These are phyloP conservation scores for Zygotorulaspora sp. DNA, from an alignment of 805 yeast genomes.

Conservation along the genomic window DNA sequence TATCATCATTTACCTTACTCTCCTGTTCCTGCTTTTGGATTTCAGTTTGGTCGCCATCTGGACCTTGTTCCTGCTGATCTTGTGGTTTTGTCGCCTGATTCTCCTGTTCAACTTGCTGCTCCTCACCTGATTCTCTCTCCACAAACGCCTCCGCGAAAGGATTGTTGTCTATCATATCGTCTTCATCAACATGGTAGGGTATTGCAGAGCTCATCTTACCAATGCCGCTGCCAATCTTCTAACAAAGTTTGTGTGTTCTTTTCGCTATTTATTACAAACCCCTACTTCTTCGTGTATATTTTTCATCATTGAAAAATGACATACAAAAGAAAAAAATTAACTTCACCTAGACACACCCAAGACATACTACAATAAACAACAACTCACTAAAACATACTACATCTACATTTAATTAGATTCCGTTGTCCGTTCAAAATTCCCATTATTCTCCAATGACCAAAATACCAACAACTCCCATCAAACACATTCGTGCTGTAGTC, in stretches of 20 bases:
- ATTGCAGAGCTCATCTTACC: conserved; percentile 5
- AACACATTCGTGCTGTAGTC: conserved; percentile 46
- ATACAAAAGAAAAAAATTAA: too few relatives aligned
- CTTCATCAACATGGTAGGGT: conserved; percentile 40
- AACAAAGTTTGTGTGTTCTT: too few relatives aligned
- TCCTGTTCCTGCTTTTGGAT: conserved; percentile 4
- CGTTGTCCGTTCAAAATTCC: too few relatives aligned
- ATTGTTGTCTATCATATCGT: conserved; percentile 51
- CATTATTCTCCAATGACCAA: too few relatives aligned
- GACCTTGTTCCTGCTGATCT: conserved; percentile 8
- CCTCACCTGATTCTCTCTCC: conserved; percentile 29
- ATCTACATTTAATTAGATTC: too few relatives aligned
- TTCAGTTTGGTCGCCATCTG: conserved; percentile 10
- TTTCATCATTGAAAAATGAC: too few relatives aligned
- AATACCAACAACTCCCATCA: neutral
- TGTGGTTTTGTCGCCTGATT: conserved; percentile 1
- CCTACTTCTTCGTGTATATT: too few relatives aligned
- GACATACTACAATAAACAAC: too few relatives aligned
- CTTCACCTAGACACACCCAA: too few relatives aligned
- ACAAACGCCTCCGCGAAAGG: conserved; percentile 51
- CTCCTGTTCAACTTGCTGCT: conserved; percentile 21
- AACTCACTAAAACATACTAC: too few relatives aligned
- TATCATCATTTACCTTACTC: too few relatives aligned
- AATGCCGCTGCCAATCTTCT: too few relatives aligned
- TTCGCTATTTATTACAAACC: neutral